Evolutionary conservation across 2,329 filamentous ascomycete genomes (phyloP).

Genomic region (Thyridium curvatum): DNA sequence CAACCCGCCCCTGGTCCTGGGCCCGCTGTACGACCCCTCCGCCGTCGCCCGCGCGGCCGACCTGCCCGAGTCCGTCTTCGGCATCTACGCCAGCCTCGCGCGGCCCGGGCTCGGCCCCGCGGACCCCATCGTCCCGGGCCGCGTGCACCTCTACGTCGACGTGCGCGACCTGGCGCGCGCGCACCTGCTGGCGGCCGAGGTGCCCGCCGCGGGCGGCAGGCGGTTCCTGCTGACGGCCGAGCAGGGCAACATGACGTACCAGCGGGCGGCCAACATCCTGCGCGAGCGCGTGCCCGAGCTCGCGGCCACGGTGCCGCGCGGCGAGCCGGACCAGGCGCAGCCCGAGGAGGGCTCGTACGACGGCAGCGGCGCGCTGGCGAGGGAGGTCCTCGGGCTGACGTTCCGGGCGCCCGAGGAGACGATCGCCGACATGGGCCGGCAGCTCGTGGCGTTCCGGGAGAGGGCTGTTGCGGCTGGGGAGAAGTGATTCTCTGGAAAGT

Average conservation of each 20-base stretch:
- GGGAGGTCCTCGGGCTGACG: not conserved
- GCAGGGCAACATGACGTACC: not conserved
- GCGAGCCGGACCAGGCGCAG: not conserved
- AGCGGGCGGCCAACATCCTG: conserved; percentile 1
- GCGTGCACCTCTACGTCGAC: conserved; percentile 17
- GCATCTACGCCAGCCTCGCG: not conserved
- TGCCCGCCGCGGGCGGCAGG: conserved; percentile 15
- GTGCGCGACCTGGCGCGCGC: conserved; percentile 18
- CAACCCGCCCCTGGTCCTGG: conserved; percentile 9
- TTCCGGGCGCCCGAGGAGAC: not conserved
- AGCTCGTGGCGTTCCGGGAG: not conserved
- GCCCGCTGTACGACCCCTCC: conserved; percentile 1
- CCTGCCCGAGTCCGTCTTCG: not conserved
- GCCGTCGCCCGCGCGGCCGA: not conserved
- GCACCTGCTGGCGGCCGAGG: conserved; percentile 14
- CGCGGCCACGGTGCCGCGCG: not conserved
- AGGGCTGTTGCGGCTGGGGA: too few relatives aligned
- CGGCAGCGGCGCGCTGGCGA: not conserved
- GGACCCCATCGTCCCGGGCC: conserved; percentile 7
- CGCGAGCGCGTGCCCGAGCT: conserved; percentile 1
- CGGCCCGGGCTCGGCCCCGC: not conserved
- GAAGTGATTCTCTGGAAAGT: too few relatives aligned
- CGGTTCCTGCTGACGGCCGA: conserved; percentile 11
- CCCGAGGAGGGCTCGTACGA: not conserved
- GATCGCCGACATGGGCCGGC: not conserved